phyloP scores from a whole-genome alignment of 495 filamentous ascomycete species.

The Lasiosphaeria ovina region DNA sequence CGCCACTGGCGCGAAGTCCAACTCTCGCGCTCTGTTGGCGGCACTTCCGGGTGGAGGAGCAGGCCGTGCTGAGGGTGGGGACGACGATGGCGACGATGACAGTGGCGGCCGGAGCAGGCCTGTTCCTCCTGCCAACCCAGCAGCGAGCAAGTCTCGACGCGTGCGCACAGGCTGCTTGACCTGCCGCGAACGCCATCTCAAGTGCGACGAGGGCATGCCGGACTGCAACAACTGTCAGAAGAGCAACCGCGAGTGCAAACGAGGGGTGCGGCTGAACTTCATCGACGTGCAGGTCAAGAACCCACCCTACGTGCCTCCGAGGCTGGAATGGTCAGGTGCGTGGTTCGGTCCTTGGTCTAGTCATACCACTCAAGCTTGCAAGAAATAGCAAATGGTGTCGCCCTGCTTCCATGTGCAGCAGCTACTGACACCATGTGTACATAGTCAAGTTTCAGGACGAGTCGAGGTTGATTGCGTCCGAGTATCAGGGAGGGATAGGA shows the following conservation, averaged over 20 bases:
- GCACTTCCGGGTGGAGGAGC: neutral
- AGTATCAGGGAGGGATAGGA: conserved; percentile 79
- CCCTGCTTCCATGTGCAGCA: too few relatives aligned
- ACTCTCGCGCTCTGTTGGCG: neutral
- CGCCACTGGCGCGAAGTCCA: neutral
- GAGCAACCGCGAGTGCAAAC: conserved; percentile 78
- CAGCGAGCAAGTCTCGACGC: conserved; percentile 59
- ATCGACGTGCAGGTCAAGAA: conserved; percentile 76
- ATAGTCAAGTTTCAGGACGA: conserved; percentile 78
- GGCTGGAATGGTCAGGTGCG: conserved; percentile 65
- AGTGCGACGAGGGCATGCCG: conserved; percentile 76
- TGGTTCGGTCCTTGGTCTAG: neutral
- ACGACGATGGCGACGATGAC: conserved; percentile 22
- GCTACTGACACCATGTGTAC: conserved; percentile 6
- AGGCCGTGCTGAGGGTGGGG: neutral
- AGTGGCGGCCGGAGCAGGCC: conserved; percentile 8
- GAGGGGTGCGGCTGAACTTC: conserved; percentile 88
- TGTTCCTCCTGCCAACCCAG: conserved; percentile 24
- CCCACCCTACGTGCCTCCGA: conserved; percentile 63
- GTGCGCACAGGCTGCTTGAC: conserved; percentile 78
- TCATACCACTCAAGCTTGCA: neutral
- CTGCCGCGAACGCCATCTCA: conserved; percentile 66
- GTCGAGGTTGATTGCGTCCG: conserved; percentile 84
- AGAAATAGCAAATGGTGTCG: too few relatives aligned
- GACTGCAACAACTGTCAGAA: conserved; percentile 86